Percentiles rank a stretch among this genome's conserved stretches.
phyloP scores from a whole-genome alignment of 495 filamentous ascomycete genomes.

The Penicillium desertorum region DNA sequence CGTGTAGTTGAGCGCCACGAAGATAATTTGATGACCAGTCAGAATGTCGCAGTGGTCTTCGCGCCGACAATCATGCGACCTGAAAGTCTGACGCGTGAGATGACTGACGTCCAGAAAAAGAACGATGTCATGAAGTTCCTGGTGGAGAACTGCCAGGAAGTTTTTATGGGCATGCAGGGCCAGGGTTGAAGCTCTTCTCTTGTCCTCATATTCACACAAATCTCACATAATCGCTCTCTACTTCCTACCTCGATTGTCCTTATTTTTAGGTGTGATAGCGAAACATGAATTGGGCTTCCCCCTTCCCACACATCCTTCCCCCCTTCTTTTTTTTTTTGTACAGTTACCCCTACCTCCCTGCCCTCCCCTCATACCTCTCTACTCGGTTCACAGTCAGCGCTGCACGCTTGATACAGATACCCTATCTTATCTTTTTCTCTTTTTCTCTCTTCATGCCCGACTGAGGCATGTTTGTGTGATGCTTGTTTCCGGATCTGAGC shows the following conservation, averaged over 20 bases:
- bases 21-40: constrained; percentile 91
- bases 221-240: not conserved
- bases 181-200: constrained; percentile 6
- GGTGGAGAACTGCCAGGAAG: constrained; percentile 78
- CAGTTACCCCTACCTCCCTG: constrained; percentile 22
- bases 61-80: constrained; percentile 97
- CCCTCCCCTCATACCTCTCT: constrained; percentile 1
- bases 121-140: constrained; percentile 86
- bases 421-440: constrained; percentile 17
- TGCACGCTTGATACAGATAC: constrained; percentile 33
- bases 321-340: constrained; percentile 9
- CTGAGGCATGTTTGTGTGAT: constrained; percentile 5
- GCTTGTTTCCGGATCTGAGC: constrained; percentile 13
- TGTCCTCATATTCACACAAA: constrained; percentile 1
- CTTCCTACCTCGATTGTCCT: constrained; percentile 41
- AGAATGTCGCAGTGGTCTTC: constrained; percentile 95
- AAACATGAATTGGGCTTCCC: not conserved
- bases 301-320: not conserved
- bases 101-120: constrained; percentile 93
- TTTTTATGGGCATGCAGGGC: constrained; percentile 59
- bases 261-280: constrained; percentile 32
- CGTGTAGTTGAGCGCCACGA: constrained; percentile 79
- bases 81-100: constrained; percentile 81
- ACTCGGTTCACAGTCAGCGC: constrained; percentile 29
- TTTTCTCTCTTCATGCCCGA: not conserved